Conservation (phyloP, 352 stramenopile genomes). For the Pythium myriotylum region DNA sequence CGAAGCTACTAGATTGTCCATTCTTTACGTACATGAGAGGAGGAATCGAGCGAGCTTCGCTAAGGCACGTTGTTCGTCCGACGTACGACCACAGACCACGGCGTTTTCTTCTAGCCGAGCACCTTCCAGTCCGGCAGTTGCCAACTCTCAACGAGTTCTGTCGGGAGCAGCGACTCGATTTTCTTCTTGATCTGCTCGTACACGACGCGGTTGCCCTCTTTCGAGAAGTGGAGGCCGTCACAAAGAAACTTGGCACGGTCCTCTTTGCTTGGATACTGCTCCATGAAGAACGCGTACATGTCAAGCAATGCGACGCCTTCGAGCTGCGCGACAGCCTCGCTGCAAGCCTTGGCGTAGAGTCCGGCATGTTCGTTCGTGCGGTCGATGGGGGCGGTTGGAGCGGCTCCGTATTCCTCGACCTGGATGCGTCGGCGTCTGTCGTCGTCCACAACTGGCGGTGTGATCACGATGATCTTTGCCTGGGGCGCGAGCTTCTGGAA, state of each 20-base stretch:
- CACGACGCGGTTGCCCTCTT: constrained; percentile 23
- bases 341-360: constrained; percentile 12
- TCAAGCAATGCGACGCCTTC: constrained; percentile 22
- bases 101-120: background rate
- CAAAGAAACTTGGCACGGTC: constrained; percentile 12
- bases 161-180: constrained; percentile 7
- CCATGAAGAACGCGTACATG: constrained; percentile 21
- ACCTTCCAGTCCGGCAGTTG: constrained; percentile 26
- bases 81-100: too few relatives aligned
- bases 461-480: constrained; percentile 55
- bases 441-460: constrained; percentile 55
- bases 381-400: constrained; percentile 6
- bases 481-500: constrained; percentile 27
- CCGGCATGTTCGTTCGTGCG: constrained; percentile 22
- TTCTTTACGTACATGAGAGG: too few relatives aligned
- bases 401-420: background rate
- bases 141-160: background rate
- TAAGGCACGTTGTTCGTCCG: too few relatives aligned
- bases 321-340: background rate
- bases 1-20: too few relatives aligned
- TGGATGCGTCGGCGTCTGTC: constrained; percentile 10
- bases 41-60: too few relatives aligned
- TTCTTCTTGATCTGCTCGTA: constrained; percentile 14
- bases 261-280: constrained; percentile 2
- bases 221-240: constrained; percentile 29